These are phyloP conservation scores for Monilinia polystroma DNA, from an alignment of 2,329 filamentous ascomycete genomes.

Conservation along the genomic window DNA sequence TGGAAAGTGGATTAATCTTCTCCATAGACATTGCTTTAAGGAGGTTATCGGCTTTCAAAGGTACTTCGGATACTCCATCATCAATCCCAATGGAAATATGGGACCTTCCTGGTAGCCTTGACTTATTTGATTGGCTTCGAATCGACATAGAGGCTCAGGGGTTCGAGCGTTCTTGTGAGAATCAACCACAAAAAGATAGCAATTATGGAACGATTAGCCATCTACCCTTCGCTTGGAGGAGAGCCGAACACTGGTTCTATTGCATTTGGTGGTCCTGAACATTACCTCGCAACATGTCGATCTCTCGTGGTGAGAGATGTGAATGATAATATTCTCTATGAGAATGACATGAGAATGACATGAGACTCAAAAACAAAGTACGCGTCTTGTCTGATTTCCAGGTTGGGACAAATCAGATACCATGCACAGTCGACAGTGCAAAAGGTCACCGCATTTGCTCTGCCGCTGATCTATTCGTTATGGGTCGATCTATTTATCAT, in stretches of 20 bases:
- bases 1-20: constrained; percentile 15
- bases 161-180: constrained; percentile 6
- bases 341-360: constrained; percentile 11
- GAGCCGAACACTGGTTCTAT: constrained; percentile 6
- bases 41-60: not conserved
- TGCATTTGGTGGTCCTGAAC: constrained; percentile 7
- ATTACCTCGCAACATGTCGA: constrained; percentile 16
- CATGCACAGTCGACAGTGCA: constrained; percentile 16
- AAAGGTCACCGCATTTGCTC: constrained; percentile 11
- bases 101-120: not conserved
- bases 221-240: not conserved
- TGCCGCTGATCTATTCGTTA: constrained; percentile 6
- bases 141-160: constrained; percentile 7
- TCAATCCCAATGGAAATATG: not conserved
- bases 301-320: constrained; percentile 5
- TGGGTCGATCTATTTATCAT: constrained; percentile 14
- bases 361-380: constrained; percentile 1
- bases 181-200: constrained; percentile 2
- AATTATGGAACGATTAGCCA: not conserved
- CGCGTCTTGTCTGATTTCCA: constrained; percentile 4
- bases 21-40: constrained; percentile 6
- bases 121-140: constrained; percentile 13
- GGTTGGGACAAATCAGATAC: constrained; percentile 14
- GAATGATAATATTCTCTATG: constrained; percentile 4
- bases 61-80: constrained; percentile 4